phyloP scores from a whole-genome alignment of 768 basidiomycete species.

The Kwoniella botswanensis region DNA sequence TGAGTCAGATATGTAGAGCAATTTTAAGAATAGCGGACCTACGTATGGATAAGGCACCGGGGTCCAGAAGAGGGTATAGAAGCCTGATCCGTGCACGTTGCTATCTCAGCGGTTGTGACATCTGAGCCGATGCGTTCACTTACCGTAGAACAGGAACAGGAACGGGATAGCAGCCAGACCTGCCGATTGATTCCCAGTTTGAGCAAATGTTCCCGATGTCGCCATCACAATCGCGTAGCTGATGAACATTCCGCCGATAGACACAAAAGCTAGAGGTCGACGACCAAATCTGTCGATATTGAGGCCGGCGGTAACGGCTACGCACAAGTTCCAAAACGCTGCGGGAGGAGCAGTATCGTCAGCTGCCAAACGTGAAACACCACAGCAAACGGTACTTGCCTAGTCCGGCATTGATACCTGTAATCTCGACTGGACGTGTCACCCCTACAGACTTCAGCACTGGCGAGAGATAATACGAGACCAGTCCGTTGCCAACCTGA shows the following conservation, averaged over 20 bases:
- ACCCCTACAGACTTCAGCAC: constrained; percentile 48
- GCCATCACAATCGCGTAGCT: constrained; percentile 35
- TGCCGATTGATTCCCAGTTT: constrained; percentile 20
- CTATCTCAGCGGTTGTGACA: not conserved
- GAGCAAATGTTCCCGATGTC: constrained; percentile 44
- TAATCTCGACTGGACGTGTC: constrained; percentile 44
- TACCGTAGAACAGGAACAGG: constrained; percentile 35
- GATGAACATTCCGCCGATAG: constrained; percentile 35
- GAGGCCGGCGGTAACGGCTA: constrained; percentile 26
- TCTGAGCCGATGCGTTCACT: not conserved
- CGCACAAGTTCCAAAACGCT: constrained; percentile 8
- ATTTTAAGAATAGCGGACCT: too few relatives aligned
- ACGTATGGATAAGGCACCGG: constrained; percentile 17
- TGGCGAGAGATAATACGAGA: constrained; percentile 40
- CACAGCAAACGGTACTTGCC: constrained; percentile 22
- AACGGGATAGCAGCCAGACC: constrained; percentile 46
- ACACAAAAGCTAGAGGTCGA: constrained; percentile 36
- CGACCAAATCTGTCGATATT: constrained; percentile 49
- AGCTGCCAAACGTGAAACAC: not conserved
- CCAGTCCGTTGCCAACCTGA: too few relatives aligned
- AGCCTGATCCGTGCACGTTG: not conserved
- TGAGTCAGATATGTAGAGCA: too few relatives aligned
- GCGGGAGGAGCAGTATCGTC: not conserved
- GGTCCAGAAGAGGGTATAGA: constrained; percentile 28
- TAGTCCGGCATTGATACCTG: constrained; percentile 47